A percentile compares a stretch with the other conserved stretches of the same genome.
phyloP scores from a whole-genome alignment of 306 rosid species.

The Dalbergia cochinchinensis region DNA sequence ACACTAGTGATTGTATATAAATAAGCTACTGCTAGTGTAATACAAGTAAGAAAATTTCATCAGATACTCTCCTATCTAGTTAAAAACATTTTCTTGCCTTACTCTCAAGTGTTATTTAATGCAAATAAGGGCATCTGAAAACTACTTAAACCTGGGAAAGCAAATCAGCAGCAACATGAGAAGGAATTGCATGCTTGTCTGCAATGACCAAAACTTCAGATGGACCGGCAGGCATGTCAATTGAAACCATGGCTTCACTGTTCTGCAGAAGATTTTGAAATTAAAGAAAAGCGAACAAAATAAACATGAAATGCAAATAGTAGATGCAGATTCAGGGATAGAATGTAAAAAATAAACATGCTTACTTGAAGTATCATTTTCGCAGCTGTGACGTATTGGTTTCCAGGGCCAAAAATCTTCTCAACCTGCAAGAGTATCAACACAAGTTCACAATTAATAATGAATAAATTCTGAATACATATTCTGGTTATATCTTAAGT shows the following conservation, averaged over 20 bases:
- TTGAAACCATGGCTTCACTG: constrained; percentile 98
- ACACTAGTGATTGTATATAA: no score
- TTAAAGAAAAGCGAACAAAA: not conserved
- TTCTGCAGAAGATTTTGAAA: constrained; percentile 61
- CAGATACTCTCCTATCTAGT: no score
- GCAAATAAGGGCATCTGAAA: constrained; percentile 27
- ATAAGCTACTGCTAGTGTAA: no score
- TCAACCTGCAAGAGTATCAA: constrained; percentile 67
- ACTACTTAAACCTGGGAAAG: constrained; percentile 84
- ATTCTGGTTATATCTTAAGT: constrained; percentile 16
- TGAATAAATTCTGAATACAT: not conserved
- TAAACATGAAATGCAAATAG: constrained; percentile 13
- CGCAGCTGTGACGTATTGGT: constrained; percentile 98
- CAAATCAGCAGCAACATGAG: constrained; percentile 94
- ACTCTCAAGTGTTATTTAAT: not conserved
- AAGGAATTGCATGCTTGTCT: constrained; percentile 83
- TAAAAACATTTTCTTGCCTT: no score
- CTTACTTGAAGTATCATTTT: constrained; percentile 98
- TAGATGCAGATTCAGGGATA: not conserved
- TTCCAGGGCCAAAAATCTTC: constrained; percentile 95
- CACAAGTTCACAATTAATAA: constrained; percentile 40
- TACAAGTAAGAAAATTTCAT: no score
- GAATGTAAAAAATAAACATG: constrained; percentile 1
- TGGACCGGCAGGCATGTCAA: constrained; percentile 99
- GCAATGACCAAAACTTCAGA: constrained; percentile 99